phyloP scores from a whole-genome alignment of 1,139 yeast genomes.

The Scheffersomyces stambukii region DNA sequence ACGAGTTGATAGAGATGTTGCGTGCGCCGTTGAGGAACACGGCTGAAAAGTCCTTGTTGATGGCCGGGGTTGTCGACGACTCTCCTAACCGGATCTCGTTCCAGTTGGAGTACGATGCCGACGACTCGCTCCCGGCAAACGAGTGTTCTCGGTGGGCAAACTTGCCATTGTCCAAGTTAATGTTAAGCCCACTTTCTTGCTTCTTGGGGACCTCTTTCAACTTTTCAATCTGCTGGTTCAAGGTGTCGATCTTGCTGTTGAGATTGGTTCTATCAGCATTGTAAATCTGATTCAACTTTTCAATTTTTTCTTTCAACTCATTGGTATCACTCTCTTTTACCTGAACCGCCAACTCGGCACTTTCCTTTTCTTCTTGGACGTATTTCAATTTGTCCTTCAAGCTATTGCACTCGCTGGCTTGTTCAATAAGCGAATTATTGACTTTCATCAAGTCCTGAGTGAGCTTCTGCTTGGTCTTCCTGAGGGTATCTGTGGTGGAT shows the following conservation, averaged over 20 bases:
- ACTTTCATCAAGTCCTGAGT: slow-evolving; percentile 26
- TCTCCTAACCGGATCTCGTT: slow-evolving; percentile 30
- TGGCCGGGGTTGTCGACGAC: slow-evolving; percentile 30
- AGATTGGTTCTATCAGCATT: slow-evolving; percentile 28
- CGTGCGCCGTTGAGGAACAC: slow-evolving; percentile 13
- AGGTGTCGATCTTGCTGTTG: slow-evolving; percentile 21
- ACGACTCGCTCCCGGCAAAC: too few relatives aligned
- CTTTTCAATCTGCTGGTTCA: slow-evolving; percentile 19
- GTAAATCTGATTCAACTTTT: slow-evolving; percentile 25
- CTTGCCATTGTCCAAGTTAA: slow-evolving; percentile 13
- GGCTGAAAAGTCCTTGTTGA: slow-evolving; percentile 11
- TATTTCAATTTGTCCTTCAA: slow-evolving; percentile 13
- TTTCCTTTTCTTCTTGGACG: slow-evolving; percentile 15
- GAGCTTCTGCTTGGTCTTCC: slow-evolving; percentile 27
- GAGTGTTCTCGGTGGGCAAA: too few relatives aligned
- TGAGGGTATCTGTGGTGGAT: slow-evolving; percentile 29
- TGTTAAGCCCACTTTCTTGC: slow-evolving; percentile 12
- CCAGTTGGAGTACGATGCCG: slow-evolving; percentile 11
- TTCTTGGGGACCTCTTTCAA: slow-evolving; percentile 8
- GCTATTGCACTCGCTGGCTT: slow-evolving; percentile 19
- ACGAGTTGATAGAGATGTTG: slow-evolving; percentile 18
- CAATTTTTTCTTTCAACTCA: slow-evolving; percentile 28
- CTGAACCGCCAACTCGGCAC: slow-evolving; percentile 17
- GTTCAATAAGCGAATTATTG: slow-evolving; percentile 16
- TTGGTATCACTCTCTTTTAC: slow-evolving; percentile 21